phyloP scores from a whole-genome alignment of 2,329 filamentous ascomycete species.

The Hypoxylon rubiginosum region DNA sequence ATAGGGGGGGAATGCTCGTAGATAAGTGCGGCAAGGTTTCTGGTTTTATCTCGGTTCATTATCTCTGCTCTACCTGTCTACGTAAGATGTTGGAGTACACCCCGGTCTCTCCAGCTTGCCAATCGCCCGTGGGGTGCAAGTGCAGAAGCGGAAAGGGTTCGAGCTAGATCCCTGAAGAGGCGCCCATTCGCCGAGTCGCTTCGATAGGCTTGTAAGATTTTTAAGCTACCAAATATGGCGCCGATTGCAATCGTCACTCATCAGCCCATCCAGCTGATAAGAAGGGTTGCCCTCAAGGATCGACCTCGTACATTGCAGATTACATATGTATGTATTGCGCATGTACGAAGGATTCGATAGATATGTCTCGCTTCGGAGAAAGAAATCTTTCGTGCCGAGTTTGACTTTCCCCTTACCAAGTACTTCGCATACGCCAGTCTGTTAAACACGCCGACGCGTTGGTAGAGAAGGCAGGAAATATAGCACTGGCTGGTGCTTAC shows the following conservation, averaged over 20 bases:
- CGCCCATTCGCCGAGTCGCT: conserved; percentile 23
- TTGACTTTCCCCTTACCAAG: no score
- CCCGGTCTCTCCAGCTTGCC: conserved; percentile 9
- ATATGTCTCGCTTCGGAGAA: no score
- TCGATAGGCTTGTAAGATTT: conserved; percentile 1
- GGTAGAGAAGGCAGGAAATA: neutral
- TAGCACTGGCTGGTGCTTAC: neutral
- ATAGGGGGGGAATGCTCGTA: conserved; percentile 4
- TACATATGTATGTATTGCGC: no score
- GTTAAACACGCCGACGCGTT: no score
- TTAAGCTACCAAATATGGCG: conserved; percentile 4
- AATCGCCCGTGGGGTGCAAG: conserved; percentile 28
- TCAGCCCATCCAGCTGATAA: conserved; percentile 35
- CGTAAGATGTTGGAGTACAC: conserved; percentile 12
- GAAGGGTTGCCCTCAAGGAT: neutral
- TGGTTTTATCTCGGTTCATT: conserved; percentile 16
- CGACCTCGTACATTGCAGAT: no score
- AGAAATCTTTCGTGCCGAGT: neutral
- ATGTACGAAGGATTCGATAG: neutral
- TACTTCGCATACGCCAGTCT: no score
- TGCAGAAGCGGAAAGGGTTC: conserved; percentile 13
- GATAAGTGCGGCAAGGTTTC: conserved; percentile 21
- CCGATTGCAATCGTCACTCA: conserved; percentile 10
- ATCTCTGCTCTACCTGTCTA: conserved; percentile 25
- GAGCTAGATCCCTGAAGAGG: conserved; percentile 12